A percentile compares a stretch with the other conserved stretches of the same genome.
Conservation (phyloP, 495 filamentous ascomycete genomes). For the Elasticomyces elasticus region DNA sequence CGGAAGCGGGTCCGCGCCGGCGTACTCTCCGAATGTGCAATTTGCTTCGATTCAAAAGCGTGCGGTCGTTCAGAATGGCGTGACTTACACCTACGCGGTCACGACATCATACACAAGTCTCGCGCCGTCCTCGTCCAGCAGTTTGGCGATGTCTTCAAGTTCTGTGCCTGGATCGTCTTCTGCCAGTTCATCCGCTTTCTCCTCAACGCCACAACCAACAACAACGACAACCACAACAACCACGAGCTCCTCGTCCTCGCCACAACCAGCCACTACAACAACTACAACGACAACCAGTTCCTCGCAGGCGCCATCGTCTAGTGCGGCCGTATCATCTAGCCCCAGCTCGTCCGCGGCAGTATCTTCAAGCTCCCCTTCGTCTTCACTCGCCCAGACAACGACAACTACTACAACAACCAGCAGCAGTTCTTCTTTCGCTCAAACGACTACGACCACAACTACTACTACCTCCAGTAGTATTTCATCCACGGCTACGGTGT, state of each 20-base stretch:
- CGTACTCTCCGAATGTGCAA: slow-evolving; percentile 2
- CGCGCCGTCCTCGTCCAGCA: background rate
- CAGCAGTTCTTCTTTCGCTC: background rate
- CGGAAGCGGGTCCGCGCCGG: background rate
- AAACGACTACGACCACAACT: background rate
- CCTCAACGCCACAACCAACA: background rate
- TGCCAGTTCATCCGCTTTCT: too few relatives aligned
- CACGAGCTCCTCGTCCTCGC: background rate
- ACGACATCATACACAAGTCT: slow-evolving; percentile 1
- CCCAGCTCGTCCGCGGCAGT: too few relatives aligned
- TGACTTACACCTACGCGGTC: background rate
- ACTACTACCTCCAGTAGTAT: background rate
- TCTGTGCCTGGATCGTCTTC: too few relatives aligned
- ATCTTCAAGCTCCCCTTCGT: too few relatives aligned
- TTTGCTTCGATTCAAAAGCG: slow-evolving; percentile 1
- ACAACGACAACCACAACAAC: background rate
- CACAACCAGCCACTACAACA: too few relatives aligned
- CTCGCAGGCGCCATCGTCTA: too few relatives aligned
- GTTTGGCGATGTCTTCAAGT: background rate
- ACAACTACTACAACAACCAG: background rate
- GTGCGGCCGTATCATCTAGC: too few relatives aligned
- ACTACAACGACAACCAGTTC: too few relatives aligned
- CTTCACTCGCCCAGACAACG: background rate
- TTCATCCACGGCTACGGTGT: background rate
- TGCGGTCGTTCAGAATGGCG: slow-evolving; percentile 1